Percentiles rank a stretch among this genome's conserved stretches.
phyloP scores from a whole-genome alignment of 129 eudicot genomes.

The Flaveria linearis region DNA sequence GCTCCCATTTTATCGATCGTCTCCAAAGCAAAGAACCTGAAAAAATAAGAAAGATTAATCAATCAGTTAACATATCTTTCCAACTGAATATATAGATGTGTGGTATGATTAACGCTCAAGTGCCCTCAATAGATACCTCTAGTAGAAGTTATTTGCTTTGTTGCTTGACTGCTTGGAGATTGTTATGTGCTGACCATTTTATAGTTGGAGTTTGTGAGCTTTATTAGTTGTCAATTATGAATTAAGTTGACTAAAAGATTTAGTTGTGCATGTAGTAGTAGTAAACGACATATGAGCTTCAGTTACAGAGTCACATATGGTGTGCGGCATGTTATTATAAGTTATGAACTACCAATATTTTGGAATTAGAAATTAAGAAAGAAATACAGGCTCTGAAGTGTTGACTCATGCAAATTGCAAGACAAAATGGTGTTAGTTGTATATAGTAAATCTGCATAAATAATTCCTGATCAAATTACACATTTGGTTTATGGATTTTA shows the following conservation, averaged over 20 bases:
- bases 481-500: no score
- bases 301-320: neutral
- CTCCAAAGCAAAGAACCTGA: neutral
- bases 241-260: neutral
- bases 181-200: neutral
- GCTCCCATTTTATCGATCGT: constrained; percentile 13
- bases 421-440: neutral
- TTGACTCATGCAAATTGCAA: neutral
- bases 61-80: neutral
- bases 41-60: neutral
- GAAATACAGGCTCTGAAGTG: neutral
- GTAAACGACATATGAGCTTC: neutral
- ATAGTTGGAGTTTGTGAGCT: neutral
- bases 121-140: neutral
- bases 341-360: neutral
- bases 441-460: no score
- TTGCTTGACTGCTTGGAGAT: neutral
- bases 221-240: neutral
- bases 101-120: no score
- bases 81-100: no score
- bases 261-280: no score
- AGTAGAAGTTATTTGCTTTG: neutral
- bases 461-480: no score
- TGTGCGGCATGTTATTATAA: neutral
- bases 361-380: neutral